Conservation (phyloP, 352 stramenopile genomes). For the Globisporangium solare region DNA sequence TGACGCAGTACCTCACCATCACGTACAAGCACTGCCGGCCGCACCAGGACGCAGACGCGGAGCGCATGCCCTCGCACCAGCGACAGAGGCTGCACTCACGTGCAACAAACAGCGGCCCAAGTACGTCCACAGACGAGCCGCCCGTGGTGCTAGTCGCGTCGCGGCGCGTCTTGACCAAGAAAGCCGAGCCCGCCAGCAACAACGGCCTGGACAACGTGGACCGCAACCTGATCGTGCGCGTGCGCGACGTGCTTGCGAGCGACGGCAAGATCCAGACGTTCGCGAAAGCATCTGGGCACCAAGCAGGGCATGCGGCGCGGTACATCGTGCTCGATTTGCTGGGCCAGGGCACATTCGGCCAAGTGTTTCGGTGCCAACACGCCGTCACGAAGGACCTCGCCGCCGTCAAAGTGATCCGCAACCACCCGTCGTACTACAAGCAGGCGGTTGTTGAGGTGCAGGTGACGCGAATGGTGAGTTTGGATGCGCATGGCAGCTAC, state of each 20-base stretch:
- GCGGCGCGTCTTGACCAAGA: conserved; percentile 38
- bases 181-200: conserved; percentile 28
- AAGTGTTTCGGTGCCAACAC: conserved; percentile 47
- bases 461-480: conserved; percentile 80
- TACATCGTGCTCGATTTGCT: conserved; percentile 93
- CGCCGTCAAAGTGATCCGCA: conserved; percentile 97
- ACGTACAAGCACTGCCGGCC: conserved; percentile 22
- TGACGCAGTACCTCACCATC: conserved; percentile 23
- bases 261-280: background rate
- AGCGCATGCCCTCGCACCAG: background rate
- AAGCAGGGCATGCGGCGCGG: background rate
- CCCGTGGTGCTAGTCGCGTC: background rate
- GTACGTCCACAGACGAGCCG: no score
- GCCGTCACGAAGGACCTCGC: conserved; percentile 69
- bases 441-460: conserved; percentile 91
- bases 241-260: conserved; percentile 29
- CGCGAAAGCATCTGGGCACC: background rate
- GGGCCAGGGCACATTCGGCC: conserved; percentile 81
- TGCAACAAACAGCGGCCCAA: background rate
- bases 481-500: conserved; percentile 28
- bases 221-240: conserved; percentile 43
- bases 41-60: background rate
- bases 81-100: background rate
- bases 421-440: conserved; percentile 91
- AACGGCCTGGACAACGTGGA: conserved; percentile 43